Evolutionary conservation across 768 basidiomycete genomes (phyloP).

Genomic region (Dictyophora rubrovolvata): DNA sequence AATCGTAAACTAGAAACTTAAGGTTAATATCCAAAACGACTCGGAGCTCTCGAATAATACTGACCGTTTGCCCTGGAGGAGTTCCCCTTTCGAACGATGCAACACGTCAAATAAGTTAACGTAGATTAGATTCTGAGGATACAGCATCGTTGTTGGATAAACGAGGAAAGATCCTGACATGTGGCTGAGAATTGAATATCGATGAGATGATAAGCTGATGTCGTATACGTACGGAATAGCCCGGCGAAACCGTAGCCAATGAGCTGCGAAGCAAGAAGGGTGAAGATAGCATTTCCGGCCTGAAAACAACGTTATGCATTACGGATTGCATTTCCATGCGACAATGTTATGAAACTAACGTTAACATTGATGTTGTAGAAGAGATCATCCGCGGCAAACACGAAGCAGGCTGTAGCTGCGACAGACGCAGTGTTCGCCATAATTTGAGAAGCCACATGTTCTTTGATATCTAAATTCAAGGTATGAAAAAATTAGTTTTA

Average conservation of each 20-base stretch:
- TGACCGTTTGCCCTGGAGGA: slow-evolving; percentile 4
- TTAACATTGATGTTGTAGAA: slow-evolving; percentile 7
- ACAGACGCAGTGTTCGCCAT: slow-evolving; percentile 5
- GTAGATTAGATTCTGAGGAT: slow-evolving; percentile 7
- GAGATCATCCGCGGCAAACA: slow-evolving; percentile 4
- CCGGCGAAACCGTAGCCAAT: slow-evolving; percentile 6
- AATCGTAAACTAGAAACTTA: neutral
- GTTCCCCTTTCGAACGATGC: slow-evolving; percentile 5
- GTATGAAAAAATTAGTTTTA: neutral
- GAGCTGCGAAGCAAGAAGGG: slow-evolving; percentile 5
- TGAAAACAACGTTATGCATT: neutral
- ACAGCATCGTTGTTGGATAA: slow-evolving; percentile 6
- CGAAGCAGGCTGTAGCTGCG: neutral
- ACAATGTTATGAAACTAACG: neutral
- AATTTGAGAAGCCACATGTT: slow-evolving; percentile 5
- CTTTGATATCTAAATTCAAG: slow-evolving; percentile 5
- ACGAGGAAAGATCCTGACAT: slow-evolving; percentile 4
- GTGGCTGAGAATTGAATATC: neutral
- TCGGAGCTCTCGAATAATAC: neutral
- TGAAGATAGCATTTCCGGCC: slow-evolving; percentile 6
- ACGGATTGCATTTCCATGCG: neutral
- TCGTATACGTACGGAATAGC: neutral
- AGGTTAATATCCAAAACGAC: neutral
- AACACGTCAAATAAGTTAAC: slow-evolving; percentile 1
- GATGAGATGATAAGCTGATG: neutral